Evolutionary conservation across 139 green algal genomes (phyloP), one percentile per base, ranked within the genome.

Genomic region (Volvox africanus): DNA sequence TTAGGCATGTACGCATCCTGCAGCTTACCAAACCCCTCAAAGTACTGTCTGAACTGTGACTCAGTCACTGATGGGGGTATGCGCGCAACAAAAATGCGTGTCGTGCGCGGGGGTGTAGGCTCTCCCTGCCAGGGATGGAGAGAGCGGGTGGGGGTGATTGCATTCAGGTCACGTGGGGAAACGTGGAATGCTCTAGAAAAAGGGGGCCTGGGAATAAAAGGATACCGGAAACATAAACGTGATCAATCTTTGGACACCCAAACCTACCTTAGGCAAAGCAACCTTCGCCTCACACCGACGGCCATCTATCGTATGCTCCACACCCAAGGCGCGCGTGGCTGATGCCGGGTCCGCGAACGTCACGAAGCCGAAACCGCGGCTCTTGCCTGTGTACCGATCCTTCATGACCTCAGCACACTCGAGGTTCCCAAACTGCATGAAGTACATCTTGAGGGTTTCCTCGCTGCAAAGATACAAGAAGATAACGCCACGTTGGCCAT

Each of bases 1-100:
- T 95, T 96, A 5, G 97, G 97, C 96, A 98, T 98, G 95, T 99
- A 99, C 17, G 96, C 97, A 79, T 99, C 97, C 88, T 97, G 94
- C 80, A 98, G 94, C 37, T 92, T 91, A 20, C 97, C 97, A 92
- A 96, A 99, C 61, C 92, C 92, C 92, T 98, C 97, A 93, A 98
- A 99, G 93, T 99, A 97, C n/a, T 89, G 71, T 12, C 96, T 84
- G 89, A 99, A 98, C 90, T 97, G 92, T 0, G 84, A 84, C 62
- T 99, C 97, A 3, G 93, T 95, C 0, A 99, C 97, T 0, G 93
- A 94, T 9, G 95, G 92, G 0, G 97, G 97, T 82, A 99, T 98
- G 73, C 97, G 94, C 0, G 97, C 97, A 0, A 99, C 96, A 95
- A 99, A 99, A 92, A 99, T 97, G 61, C 97, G 93, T 0, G 95